Conservation (phyloP, 2,329 filamentous ascomycete species). For the Colletotrichum sp. region DNA sequence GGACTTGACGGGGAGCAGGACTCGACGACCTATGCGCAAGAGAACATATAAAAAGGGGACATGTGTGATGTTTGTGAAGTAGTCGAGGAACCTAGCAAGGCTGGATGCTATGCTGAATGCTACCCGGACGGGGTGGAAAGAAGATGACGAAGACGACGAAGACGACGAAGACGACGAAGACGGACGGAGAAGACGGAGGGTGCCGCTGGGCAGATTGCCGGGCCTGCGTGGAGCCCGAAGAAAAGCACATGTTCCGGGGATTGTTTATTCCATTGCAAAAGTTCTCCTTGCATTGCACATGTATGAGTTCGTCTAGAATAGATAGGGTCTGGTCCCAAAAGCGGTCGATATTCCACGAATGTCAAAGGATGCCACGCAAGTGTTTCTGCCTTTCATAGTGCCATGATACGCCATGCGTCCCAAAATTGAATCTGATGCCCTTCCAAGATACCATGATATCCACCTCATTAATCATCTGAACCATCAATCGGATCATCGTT, state of each 20-base stretch:
- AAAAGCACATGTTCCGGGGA: neutral
- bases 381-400: neutral
- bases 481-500: slow-evolving; percentile 20
- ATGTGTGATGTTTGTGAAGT: neutral
- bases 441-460: neutral
- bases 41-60: too few relatives aligned
- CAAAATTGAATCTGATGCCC: neutral
- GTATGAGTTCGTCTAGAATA: neutral
- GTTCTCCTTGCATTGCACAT: neutral
- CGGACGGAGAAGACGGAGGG: too few relatives aligned
- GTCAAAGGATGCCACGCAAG: neutral
- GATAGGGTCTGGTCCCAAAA: slow-evolving; percentile 16
- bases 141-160: neutral
- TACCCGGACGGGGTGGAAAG: neutral
- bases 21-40: too few relatives aligned
- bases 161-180: too few relatives aligned
- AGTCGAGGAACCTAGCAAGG: neutral
- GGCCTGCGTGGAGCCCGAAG: neutral
- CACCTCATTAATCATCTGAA: neutral
- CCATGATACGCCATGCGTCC: neutral
- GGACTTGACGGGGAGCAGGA: too few relatives aligned
- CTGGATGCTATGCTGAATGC: neutral
- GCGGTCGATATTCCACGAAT: slow-evolving; percentile 15
- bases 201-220: neutral
- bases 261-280: neutral